Evolutionary conservation across 176 grass and related monocot genomes (phyloP).

Genomic region (Eleusine indica): DNA sequence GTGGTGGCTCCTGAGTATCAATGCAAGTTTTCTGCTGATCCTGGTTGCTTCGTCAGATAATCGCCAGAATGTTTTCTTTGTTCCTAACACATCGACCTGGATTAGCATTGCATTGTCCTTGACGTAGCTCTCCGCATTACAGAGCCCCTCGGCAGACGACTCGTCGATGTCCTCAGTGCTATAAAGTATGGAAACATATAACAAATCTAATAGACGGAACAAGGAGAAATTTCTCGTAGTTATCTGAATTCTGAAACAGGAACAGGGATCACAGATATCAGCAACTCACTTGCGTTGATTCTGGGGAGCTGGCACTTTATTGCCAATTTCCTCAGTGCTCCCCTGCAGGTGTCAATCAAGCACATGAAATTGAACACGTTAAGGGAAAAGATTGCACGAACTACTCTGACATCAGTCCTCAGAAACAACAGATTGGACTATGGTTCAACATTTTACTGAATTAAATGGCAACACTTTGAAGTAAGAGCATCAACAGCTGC

Average conservation of each 20-base stretch:
- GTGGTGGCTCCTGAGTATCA: not conserved
- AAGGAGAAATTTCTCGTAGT: not conserved
- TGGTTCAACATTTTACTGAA: not conserved
- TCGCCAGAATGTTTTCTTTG: no score
- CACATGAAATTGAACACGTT: not conserved
- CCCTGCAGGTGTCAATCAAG: not conserved
- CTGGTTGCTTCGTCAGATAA: not conserved
- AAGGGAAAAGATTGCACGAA: no score
- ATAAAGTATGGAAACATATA: not conserved
- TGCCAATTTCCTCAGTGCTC: not conserved
- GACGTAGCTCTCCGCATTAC: no score
- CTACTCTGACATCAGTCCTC: no score
- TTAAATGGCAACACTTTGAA: no score
- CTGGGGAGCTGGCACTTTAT: not conserved
- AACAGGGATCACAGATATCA: no score
- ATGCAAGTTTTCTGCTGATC: not conserved
- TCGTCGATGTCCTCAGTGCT: not conserved
- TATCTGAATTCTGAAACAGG: no score
- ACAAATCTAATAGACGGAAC: not conserved
- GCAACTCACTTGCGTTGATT: not conserved
- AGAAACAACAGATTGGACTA: no score
- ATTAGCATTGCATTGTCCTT: no score
- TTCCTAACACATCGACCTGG: no score
- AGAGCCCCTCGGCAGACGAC: not conserved
- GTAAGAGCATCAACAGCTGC: not conserved